Base-by-base conservation (phyloP, 192 early-diverging fungal genomes). In the Gryganskiella cystojenkinii region DNA sequence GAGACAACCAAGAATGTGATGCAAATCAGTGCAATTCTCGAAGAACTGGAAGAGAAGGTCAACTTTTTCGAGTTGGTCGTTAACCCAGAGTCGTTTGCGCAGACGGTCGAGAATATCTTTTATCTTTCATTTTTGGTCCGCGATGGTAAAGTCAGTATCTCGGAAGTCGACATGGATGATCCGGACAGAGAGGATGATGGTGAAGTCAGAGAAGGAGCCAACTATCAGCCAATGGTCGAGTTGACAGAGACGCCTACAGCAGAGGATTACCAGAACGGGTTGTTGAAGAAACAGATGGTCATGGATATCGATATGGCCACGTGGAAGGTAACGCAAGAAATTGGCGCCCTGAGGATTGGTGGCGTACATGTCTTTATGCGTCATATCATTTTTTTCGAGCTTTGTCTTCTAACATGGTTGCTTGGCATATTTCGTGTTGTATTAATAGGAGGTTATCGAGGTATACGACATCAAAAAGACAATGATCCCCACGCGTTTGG, bases 41-140 rank as follows among this genome's bases (percentile, higher is more conserved):
- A 84, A 14, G 51, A 87, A 40, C 89, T 88, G 0, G 83, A 88
- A 1, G 66, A 69, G 4, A 67, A 58, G 20, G 83, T 89, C 56
- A 91, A 92, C 65, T 82, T 96, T 61, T 97, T 97, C 74, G 81
- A 92, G 66, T 92, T 99, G 68, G 86, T 97, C 43, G 83, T 93
- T 53, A 98, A 99, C 80, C 97, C 96, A 13, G 75, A 85, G 4
- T 95, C 95, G 19, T 98, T 97, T 78, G 83, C 89, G 6, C 97
- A 99, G 83, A 92, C 94, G 5, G 91, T 99, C 3, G 97, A 99
- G 73, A 99, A 99, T 79, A 86, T 99, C 46, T 99, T 99, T 73
- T 96, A 97, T 58, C 75, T 97, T n/a, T 94, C 95, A n/a, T 99
- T 99, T 70, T 82, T 99, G 47, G 87, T 98, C 20, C 87, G 94